Evolutionary conservation across 106 monocot genomes (phyloP).

Genomic region (Dendrobium nobile): DNA sequence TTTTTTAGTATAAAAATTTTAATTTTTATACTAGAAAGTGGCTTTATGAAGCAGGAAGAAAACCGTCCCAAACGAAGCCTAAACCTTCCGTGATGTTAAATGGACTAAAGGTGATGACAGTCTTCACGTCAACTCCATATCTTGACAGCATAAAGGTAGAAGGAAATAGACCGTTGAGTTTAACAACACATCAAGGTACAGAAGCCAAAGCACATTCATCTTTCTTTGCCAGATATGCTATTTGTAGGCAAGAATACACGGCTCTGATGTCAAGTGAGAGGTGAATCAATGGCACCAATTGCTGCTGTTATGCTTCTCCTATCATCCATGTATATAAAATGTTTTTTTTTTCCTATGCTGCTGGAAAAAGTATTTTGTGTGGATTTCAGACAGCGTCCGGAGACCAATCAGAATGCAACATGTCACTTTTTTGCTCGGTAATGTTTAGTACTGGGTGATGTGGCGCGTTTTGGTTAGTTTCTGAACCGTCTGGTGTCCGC

Average conservation of each 20-base stretch:
- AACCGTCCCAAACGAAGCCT: neutral
- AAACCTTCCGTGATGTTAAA: neutral
- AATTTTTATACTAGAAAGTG: no score
- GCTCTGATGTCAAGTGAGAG: neutral
- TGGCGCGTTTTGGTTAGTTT: no score
- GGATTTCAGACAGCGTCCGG: no score
- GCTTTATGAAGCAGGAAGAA: no score
- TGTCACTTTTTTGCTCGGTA: no score
- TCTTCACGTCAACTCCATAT: no score
- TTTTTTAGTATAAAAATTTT: no score
- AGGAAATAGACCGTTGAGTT: neutral
- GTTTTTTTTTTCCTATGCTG: no score
- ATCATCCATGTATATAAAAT: neutral
- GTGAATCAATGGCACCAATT: neutral
- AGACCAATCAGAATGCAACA: no score
- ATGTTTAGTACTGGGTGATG: no score
- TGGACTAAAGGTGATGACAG: neutral
- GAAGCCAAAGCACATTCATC: neutral
- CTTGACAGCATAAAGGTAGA: neutral
- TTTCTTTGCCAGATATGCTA: neutral
- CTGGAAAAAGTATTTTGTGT: no score
- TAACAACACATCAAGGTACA: neutral
- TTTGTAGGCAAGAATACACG: neutral
- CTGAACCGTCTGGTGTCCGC: no score
- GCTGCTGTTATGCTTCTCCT: neutral